A percentile compares a stretch with the other conserved stretches of the same genome.
phyloP scores from a whole-genome alignment of 805 yeast species.

The Yarrowia bubula region DNA sequence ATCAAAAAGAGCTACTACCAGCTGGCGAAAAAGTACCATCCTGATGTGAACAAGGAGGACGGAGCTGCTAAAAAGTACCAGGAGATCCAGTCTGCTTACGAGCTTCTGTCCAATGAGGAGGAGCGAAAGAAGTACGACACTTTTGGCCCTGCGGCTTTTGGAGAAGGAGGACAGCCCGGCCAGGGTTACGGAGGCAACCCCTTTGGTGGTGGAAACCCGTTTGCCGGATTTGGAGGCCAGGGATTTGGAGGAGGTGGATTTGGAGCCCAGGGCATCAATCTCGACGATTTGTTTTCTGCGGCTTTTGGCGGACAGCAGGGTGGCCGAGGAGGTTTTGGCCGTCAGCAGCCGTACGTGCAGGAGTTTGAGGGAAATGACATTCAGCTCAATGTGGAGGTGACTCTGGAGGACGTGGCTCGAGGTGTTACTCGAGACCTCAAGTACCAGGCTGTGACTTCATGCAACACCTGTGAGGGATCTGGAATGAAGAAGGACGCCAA shows the following conservation, averaged over 20 bases:
- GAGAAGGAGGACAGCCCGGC: slow-evolving; percentile 44
- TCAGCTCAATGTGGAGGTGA: slow-evolving; percentile 69
- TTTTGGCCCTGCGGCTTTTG: slow-evolving; percentile 85
- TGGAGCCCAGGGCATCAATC: slow-evolving; percentile 44
- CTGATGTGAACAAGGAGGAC: slow-evolving; percentile 90
- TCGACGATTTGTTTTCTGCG: slow-evolving; percentile 38
- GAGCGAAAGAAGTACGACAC: slow-evolving; percentile 90
- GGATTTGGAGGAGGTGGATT: slow-evolving; percentile 42
- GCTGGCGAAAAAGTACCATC: slow-evolving; percentile 91
- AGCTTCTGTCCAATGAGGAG: slow-evolving; percentile 76
- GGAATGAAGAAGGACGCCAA: slow-evolving; percentile 78
- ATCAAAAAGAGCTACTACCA: slow-evolving; percentile 94
- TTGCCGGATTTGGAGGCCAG: slow-evolving; percentile 50
- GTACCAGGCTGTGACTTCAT: slow-evolving; percentile 71
- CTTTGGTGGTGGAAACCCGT: slow-evolving; percentile 50
- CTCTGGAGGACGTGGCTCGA: slow-evolving; percentile 83
- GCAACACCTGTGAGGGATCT: slow-evolving; percentile 76
- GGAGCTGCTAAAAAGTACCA: slow-evolving; percentile 89
- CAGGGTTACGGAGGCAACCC: slow-evolving; percentile 47
- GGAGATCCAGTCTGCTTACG: slow-evolving; percentile 91
- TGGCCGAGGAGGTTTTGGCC: slow-evolving; percentile 42
- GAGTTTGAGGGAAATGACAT: slow-evolving; percentile 88
- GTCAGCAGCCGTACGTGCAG: slow-evolving; percentile 53
- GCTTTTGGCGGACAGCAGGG: slow-evolving; percentile 41
- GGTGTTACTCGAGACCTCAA: slow-evolving; percentile 67